Evolutionary conservation across 1,139 yeast species (phyloP), one percentile per base, ranked within the genome.

Genomic region (Suhomyces maxii): DNA sequence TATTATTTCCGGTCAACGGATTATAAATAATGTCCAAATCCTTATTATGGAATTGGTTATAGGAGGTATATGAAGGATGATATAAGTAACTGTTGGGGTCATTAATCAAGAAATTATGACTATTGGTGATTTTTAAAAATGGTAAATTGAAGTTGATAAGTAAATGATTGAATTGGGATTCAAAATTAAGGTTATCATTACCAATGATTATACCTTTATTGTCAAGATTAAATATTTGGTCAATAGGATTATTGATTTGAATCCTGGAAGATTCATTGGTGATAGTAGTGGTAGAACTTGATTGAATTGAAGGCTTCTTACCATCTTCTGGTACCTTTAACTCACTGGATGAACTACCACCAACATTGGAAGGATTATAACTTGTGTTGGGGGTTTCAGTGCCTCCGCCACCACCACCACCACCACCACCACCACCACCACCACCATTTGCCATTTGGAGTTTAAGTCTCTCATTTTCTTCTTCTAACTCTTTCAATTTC

Each of bases 401-500:
- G 33, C 6, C 23, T 4, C 23, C 23, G 1, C 23, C 23, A 2
- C 23, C 23, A 3, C 23, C 3, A 18, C 23, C n/a, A 18, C 25
- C 25, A 25, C n/a, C n/a, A n/a, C n/a, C 23, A 18, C 23, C 23
- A 2, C 23, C 23, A 2, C 23, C 23, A 3, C 23, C 3, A 18
- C 23, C n/a, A 18, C 25, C 25, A 25, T 33, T 25, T 3, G 25
- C 41, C 28, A 46, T 45, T 41, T 57, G 58, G 10, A 53, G 49
- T 42, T 68, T 59, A 40, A 82, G 60, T 46, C 63, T 58, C 45
- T 69, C 63, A 52, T 80, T 78, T 53, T 83, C 89, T 12, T 80
- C 79, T 58, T 86, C 90, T 45, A 86, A 64, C 26, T 75, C 76
- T 38, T 80, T 76, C 36, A 86, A 70, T 56, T 80, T 82, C 45